Evolutionary conservation across 768 basidiomycete species (phyloP).

Genomic region (Hypholoma sublateritium): DNA sequence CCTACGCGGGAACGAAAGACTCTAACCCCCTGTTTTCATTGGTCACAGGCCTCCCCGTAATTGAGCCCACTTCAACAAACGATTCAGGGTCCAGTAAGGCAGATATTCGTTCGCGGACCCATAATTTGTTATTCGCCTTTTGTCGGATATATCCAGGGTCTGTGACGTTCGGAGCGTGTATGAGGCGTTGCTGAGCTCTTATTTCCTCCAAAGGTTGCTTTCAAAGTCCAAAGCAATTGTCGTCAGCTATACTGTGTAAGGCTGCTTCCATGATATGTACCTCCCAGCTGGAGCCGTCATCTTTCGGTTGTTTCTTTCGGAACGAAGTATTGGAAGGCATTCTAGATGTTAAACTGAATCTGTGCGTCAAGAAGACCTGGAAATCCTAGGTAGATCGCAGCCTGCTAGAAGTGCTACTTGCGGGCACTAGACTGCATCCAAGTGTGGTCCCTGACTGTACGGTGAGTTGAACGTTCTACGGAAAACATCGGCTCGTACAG

Average conservation of each 20-base stretch:
- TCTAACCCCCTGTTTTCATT: conserved; percentile 28
- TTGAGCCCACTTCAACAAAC: conserved; percentile 35
- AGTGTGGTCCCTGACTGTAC: background rate
- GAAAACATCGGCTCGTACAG: conserved; percentile 12
- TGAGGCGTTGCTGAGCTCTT: conserved; percentile 29
- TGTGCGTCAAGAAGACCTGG: background rate
- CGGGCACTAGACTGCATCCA: too few species aligned
- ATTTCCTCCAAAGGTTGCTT: conserved; percentile 31
- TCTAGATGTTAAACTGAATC: background rate
- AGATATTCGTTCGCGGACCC: conserved; percentile 39
- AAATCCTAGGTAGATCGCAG: background rate
- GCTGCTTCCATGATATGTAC: conserved; percentile 15
- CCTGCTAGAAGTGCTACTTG: too few species aligned
- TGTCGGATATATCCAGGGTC: conserved; percentile 40
- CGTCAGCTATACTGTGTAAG: too few species aligned
- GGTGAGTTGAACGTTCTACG: background rate
- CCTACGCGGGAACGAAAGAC: conserved; percentile 37
- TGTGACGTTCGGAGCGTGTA: conserved; percentile 30
- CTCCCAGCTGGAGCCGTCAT: conserved; percentile 31
- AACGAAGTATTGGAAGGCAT: conserved; percentile 21
- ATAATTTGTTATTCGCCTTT: conserved; percentile 36
- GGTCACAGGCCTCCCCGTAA: conserved; percentile 33
- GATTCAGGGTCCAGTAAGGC: conserved; percentile 31
- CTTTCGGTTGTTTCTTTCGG: background rate
- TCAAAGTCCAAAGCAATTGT: background rate